phyloP scores from a whole-genome alignment of 768 basidiomycete species.

The Lentinula sp. region DNA sequence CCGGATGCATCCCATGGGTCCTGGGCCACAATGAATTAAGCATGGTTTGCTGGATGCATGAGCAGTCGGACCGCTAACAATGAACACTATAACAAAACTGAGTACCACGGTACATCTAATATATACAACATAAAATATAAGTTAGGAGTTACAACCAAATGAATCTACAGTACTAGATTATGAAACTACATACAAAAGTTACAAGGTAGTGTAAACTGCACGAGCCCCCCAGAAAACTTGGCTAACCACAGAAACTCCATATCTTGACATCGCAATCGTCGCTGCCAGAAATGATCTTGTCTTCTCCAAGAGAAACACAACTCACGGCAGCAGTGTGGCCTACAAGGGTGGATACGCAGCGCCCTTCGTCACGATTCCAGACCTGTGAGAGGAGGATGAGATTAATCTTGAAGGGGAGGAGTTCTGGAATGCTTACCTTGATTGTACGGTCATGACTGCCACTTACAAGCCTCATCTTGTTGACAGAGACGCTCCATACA shows the following conservation, averaged over 20 bases:
- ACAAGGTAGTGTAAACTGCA: neutral
- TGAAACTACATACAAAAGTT: neutral
- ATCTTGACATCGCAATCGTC: slow-evolving; percentile 86
- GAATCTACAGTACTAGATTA: neutral
- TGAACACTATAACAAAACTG: no score
- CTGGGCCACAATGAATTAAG: no score
- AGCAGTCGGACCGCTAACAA: no score
- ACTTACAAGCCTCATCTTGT: slow-evolving; percentile 86
- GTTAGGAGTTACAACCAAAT: neutral
- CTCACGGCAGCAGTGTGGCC: slow-evolving; percentile 95
- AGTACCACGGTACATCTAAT: neutral
- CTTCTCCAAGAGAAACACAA: slow-evolving; percentile 84
- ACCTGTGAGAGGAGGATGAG: slow-evolving; percentile 49
- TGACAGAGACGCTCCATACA: slow-evolving; percentile 93
- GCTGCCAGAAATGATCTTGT: slow-evolving; percentile 94
- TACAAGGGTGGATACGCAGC: slow-evolving; percentile 83
- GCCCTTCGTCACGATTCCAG: slow-evolving; percentile 88
- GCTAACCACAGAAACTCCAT: slow-evolving; percentile 63
- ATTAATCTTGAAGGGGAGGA: slow-evolving; percentile 6
- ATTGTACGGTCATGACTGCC: slow-evolving; percentile 96
- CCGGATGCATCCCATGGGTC: no score
- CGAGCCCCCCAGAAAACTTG: neutral
- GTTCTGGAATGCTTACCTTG: slow-evolving; percentile 54
- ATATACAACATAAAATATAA: neutral
- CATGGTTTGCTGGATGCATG: no score